phyloP scores from a whole-genome alignment of 805 yeast genomes.

The Saturnispora serradocipensis region DNA sequence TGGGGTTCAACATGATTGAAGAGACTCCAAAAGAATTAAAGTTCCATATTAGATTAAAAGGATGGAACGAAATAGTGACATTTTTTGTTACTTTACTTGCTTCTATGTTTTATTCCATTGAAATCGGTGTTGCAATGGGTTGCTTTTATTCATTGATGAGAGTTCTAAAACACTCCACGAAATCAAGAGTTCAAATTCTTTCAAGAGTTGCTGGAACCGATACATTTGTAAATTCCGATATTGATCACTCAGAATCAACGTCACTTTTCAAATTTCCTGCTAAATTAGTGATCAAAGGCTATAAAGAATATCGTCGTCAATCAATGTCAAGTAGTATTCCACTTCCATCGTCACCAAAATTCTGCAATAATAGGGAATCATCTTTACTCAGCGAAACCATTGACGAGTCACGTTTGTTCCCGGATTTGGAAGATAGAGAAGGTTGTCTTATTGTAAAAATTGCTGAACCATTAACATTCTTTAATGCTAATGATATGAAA shows the following conservation, averaged over 20 bases:
- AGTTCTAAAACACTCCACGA: conserved; percentile 71
- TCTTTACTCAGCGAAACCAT: background rate
- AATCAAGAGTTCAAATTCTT: conserved; percentile 75
- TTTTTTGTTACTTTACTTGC: conserved; percentile 54
- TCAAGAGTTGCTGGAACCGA: conserved; percentile 57
- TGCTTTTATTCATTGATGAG: conserved; percentile 69
- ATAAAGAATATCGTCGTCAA: conserved; percentile 20
- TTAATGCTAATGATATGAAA: conserved; percentile 72
- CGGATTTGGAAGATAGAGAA: conserved; percentile 40
- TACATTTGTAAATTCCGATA: conserved; percentile 66
- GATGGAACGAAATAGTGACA: conserved; percentile 68
- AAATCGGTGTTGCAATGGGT: conserved; percentile 86
- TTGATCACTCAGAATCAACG: conserved; percentile 19
- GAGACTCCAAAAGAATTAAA: conserved; percentile 74
- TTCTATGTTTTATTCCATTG: conserved; percentile 69
- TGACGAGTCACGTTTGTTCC: conserved; percentile 4
- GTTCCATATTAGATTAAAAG: conserved; percentile 66
- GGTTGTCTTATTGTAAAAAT: conserved; percentile 72
- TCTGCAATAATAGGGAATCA: background rate
- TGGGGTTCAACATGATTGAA: conserved; percentile 68
- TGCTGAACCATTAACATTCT: conserved; percentile 84
- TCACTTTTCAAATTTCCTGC: conserved; percentile 11
- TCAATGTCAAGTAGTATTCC: conserved; percentile 9
- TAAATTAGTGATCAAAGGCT: conserved; percentile 20
- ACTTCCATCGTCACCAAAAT: background rate